These are phyloP conservation scores for Populus trichocarpa DNA, from an alignment of 441 rosid species.

Conservation along the genomic window DNA sequence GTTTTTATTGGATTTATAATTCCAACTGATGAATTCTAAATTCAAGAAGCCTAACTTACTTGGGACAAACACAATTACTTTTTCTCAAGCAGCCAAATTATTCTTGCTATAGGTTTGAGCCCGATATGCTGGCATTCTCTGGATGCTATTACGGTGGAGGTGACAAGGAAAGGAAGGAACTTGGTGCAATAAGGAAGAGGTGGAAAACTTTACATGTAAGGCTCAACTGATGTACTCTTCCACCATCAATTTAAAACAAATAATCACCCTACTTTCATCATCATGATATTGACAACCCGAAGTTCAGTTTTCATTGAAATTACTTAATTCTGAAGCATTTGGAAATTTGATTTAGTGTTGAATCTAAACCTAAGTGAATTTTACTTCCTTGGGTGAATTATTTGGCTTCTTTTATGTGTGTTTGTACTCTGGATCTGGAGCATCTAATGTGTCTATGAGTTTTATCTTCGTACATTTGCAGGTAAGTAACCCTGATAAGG, in stretches of 20 bases:
- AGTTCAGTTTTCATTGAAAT: too few species aligned
- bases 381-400: background rate
- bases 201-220: constrained; percentile 97
- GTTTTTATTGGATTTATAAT: background rate
- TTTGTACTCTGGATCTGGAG: background rate
- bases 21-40: background rate
- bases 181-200: constrained; percentile 80
- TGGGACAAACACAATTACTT: background rate
- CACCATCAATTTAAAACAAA: background rate
- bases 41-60: background rate
- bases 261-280: background rate
- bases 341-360: background rate
- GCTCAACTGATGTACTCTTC: constrained; percentile 4
- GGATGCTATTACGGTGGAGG: constrained; percentile 92
- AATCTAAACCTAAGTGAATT: background rate
- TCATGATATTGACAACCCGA: background rate
- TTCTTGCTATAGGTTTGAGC: constrained; percentile 74
- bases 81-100: background rate
- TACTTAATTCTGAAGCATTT: constrained; percentile 1
- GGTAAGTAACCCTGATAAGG: constrained; percentile 75
- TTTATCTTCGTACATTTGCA: constrained; percentile 25
- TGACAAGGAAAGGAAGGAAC: constrained; percentile 71
- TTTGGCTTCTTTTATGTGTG: background rate
- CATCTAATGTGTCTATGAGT: background rate
- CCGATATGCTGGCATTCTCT: constrained; percentile 97